phyloP scores from a whole-genome alignment of 768 basidiomycete species.

The Mycena albidolilacea region DNA sequence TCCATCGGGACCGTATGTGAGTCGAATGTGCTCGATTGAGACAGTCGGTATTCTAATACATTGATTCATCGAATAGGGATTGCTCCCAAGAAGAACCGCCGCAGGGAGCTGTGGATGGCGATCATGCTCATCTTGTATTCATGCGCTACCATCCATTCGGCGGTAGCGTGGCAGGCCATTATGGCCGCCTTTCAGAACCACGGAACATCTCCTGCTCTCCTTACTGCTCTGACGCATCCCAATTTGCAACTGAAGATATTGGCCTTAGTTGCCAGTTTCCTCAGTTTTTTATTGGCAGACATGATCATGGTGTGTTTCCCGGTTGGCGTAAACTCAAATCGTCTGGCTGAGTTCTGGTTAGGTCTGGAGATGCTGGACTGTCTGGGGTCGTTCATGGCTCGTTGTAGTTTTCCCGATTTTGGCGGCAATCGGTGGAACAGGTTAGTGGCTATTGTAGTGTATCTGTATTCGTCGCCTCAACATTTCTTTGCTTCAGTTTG shows the following conservation, averaged over 20 bases:
- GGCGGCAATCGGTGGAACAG: background rate
- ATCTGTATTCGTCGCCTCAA: too few species aligned
- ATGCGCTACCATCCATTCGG: background rate
- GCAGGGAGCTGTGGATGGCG: background rate
- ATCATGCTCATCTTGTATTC: background rate
- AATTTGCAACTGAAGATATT: background rate
- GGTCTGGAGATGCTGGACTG: constrained; percentile 1
- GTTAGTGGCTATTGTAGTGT: background rate
- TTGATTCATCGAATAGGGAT: background rate
- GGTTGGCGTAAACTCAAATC: too few species aligned
- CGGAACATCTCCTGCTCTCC: background rate
- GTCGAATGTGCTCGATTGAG: background rate
- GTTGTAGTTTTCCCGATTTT: background rate
- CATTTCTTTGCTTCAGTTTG: background rate
- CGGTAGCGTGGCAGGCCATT: background rate
- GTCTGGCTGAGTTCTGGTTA: background rate
- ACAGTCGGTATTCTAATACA: background rate
- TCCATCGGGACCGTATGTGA: background rate
- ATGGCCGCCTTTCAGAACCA: background rate
- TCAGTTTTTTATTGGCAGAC: background rate
- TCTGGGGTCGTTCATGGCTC: background rate
- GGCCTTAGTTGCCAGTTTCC: background rate
- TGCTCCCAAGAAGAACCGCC: background rate
- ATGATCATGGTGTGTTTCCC: background rate
- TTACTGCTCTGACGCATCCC: background rate